Conservation (phyloP, 805 yeast species). For the Scheffersomyces amazonensis region DNA sequence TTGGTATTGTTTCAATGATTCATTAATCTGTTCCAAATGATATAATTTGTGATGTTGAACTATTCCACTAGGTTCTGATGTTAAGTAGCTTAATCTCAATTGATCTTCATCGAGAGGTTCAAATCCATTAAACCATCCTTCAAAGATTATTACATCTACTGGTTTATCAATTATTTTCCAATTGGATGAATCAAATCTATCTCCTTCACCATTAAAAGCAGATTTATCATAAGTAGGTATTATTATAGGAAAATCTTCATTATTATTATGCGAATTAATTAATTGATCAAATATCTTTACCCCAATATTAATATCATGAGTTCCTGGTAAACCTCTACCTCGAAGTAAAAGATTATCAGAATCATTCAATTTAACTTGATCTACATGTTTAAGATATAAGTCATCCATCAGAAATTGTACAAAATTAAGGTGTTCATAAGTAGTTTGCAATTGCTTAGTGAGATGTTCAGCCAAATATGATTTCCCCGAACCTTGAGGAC, state of each 20-base stretch:
- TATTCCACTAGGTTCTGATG: constrained; percentile 13
- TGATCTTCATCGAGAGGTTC: constrained; percentile 21
- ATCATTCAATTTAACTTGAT: constrained; percentile 49
- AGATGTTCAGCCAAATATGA: constrained; percentile 51
- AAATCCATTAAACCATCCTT: constrained; percentile 95
- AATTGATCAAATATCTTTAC: constrained; percentile 29
- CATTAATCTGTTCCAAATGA: constrained; percentile 46
- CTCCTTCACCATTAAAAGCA: constrained; percentile 70
- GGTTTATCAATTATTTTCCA: constrained; percentile 38
- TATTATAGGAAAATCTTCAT: constrained; percentile 10
- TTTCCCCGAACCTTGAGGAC: constrained; percentile 83
- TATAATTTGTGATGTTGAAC: constrained; percentile 20
- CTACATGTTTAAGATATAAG: constrained; percentile 65
- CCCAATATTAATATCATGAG: constrained; percentile 70
- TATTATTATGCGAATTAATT: constrained; percentile 12
- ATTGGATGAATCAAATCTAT: constrained; percentile 44
- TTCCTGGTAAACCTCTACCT: constrained; percentile 92
- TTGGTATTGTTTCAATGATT: constrained; percentile 47
- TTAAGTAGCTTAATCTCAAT: constrained; percentile 17
- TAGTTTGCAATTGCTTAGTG: constrained; percentile 22
- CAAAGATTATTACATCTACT: constrained; percentile 70
- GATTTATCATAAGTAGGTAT: constrained; percentile 81
- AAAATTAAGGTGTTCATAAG: constrained; percentile 35
- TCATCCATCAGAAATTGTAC: constrained; percentile 79
- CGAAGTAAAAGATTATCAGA: constrained; percentile 52